A percentile compares a stretch with the other conserved stretches of the same genome.
Evolutionary conservation across 306 rosid genomes (phyloP).

Genomic region (Citrullus mucosospermus): DNA sequence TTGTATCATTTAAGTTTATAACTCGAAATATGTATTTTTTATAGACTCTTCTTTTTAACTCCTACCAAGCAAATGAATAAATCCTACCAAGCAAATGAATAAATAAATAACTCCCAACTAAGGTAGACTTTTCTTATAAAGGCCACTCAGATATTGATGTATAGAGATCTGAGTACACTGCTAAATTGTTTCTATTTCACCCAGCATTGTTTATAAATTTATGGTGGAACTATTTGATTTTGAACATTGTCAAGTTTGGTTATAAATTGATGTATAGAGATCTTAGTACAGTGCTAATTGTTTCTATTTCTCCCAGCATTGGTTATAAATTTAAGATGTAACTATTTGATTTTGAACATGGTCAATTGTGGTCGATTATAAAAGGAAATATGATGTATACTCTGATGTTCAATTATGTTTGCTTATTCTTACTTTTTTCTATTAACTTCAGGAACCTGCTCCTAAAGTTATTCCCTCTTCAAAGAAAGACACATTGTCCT

Average conservation of each 20-base stretch:
- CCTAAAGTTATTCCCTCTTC: slow-evolving; percentile 14
- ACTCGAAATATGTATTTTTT: no score
- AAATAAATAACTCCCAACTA: no score
- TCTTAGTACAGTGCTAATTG: neutral
- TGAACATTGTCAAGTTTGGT: no score
- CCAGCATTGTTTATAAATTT: neutral
- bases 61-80: no score
- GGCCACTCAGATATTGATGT: neutral
- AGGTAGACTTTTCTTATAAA: neutral
- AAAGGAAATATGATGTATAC: neutral
- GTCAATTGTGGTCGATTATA: neutral
- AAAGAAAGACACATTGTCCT: slow-evolving; percentile 13
- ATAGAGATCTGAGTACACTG: neutral
- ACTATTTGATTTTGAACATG: no score
- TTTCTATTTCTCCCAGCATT: neutral
- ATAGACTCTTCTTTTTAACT: no score
- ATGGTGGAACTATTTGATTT: neutral
- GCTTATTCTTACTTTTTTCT: neutral
- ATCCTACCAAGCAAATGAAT: no score
- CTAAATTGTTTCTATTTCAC: neutral
- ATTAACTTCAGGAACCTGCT: slow-evolving; percentile 22
- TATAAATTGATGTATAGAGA: neutral
- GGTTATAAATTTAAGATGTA: neutral
- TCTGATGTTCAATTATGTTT: neutral
- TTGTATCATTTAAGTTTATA: no score